Percentiles rank a stretch among this genome's conserved stretches.
These are phyloP conservation scores for Pouteria campechiana DNA, from an alignment of 179 eudicot genomes.

Conservation along the genomic window DNA sequence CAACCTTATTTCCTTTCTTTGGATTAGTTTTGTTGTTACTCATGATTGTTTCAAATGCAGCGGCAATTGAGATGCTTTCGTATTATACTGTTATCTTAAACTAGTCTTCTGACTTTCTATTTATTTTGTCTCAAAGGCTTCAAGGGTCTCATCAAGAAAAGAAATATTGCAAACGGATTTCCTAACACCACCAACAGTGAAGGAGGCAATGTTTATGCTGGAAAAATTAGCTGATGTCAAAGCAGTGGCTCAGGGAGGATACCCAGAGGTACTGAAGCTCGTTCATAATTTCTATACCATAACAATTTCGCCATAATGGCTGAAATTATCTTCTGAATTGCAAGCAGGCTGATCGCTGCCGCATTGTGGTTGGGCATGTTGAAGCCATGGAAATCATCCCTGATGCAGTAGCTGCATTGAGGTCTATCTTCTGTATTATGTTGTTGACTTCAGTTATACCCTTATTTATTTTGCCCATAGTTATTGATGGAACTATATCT, in stretches of 20 bases:
- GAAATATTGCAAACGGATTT: slow-evolving; percentile 81
- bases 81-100: too few species aligned
- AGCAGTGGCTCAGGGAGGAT: slow-evolving; percentile 70
- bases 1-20: too few species aligned
- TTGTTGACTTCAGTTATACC: too few species aligned
- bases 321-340: too few species aligned
- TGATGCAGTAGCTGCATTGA: slow-evolving; percentile 63
- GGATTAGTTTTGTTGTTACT: too few species aligned
- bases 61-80: too few species aligned
- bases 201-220: slow-evolving; percentile 53
- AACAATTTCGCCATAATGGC: too few species aligned
- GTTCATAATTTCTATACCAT: slow-evolving; percentile 1
- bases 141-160: slow-evolving; percentile 55
- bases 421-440: slow-evolving; percentile 33
- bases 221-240: slow-evolving; percentile 59
- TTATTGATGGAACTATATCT: too few species aligned
- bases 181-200: slow-evolving; percentile 67
- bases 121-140: slow-evolving; percentile 35
- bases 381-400: slow-evolving; percentile 45
- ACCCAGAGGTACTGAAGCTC: slow-evolving; percentile 59
- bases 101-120: not conserved
- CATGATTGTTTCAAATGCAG: too few species aligned
- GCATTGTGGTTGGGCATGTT: slow-evolving; percentile 85
- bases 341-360: slow-evolving; percentile 95
- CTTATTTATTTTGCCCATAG: too few species aligned